Evolutionary conservation across 352 stramenopile species (phyloP).

Genomic region (Phytophthora aleatoria): DNA sequence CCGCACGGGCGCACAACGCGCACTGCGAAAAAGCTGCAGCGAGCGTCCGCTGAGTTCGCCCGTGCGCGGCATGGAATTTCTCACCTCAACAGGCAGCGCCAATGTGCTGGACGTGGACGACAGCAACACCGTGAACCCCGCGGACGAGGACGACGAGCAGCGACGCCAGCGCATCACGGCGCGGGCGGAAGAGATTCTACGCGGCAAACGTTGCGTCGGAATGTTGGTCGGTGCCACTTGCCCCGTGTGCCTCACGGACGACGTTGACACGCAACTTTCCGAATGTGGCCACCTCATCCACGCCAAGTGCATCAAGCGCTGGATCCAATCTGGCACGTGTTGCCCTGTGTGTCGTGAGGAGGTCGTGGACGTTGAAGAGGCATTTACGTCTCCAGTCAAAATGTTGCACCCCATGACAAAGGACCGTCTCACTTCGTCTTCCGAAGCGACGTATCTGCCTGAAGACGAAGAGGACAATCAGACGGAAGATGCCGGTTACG

Average conservation of each 20-base stretch:
- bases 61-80: constrained; percentile 14
- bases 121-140: constrained; percentile 7
- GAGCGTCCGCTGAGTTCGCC: constrained; percentile 36
- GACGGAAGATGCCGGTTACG: constrained; percentile 41
- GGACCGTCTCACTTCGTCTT: constrained; percentile 49
- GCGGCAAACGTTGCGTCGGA: constrained; percentile 62
- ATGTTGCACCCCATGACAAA: constrained; percentile 49
- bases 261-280: constrained; percentile 74
- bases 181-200: constrained; percentile 69
- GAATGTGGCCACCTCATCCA: constrained; percentile 72
- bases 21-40: constrained; percentile 46
- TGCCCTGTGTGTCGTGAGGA: constrained; percentile 73
- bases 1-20: constrained; percentile 31
- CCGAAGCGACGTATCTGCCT: constrained; percentile 48
- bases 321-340: constrained; percentile 66
- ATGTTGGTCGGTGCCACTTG: constrained; percentile 70
- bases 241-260: constrained; percentile 71
- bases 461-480: constrained; percentile 46
- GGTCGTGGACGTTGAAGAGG: constrained; percentile 58
- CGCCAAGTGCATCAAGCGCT: constrained; percentile 81
- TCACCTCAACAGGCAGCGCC: constrained; percentile 29
- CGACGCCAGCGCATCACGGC: constrained; percentile 50
- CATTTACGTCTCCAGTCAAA: constrained; percentile 48
- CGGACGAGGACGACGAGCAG: constrained; percentile 34
- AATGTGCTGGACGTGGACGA: constrained; percentile 43